Evolutionary conservation across 176 grass and related monocot genomes (phyloP), one percentile per base, ranked within the genome.

Genomic region (Zea mays): DNA sequence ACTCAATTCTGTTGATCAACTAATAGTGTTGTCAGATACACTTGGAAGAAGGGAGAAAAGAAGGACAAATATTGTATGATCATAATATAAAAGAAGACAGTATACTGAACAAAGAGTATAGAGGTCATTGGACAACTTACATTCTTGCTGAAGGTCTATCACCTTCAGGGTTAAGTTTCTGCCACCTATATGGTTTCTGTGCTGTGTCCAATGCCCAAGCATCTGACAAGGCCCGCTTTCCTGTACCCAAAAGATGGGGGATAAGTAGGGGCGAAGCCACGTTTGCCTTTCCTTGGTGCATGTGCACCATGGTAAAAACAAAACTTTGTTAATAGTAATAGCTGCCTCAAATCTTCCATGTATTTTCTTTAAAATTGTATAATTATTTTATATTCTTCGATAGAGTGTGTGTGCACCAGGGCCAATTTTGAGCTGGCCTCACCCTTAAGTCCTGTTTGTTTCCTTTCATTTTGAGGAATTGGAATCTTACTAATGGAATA

Each of bases 121-220:
- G 21, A 81, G 15, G 42, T 58, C 17, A 72, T 48, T 36, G 19
- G 48, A 74, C 68, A 46, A 79, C 87, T 90, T 80, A 99, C 96
- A 99, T 99, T 83, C 96, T 91, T 14, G 87, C 90, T 33, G 90
- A 93, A 81, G 96, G 96, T 85, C 81, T 93, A 85, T 99, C 92
- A 0, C 96, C 96, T 51, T 99, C 92, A 85, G 96, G 92, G 68
- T 84, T 99, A 78, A 99, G 88, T 86, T 90, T 99, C 85, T 99
- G 96, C 96, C 96, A 99, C 76, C 92, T 91, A 58, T 99, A 99
- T 49, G 96, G 96, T 69, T 99, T 99, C 48, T 99, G 92, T 65
- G 96, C 92, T 16, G 96, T 99, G 79, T 99, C 92, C 84, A 99
- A 90, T 70, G 81, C 92, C 92, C 96, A 99, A 75, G 90, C 84